Evolutionary conservation across 2,329 filamentous ascomycete genomes (phyloP), one percentile per base, ranked within the genome.

Genomic region (Cadophora sp.): DNA sequence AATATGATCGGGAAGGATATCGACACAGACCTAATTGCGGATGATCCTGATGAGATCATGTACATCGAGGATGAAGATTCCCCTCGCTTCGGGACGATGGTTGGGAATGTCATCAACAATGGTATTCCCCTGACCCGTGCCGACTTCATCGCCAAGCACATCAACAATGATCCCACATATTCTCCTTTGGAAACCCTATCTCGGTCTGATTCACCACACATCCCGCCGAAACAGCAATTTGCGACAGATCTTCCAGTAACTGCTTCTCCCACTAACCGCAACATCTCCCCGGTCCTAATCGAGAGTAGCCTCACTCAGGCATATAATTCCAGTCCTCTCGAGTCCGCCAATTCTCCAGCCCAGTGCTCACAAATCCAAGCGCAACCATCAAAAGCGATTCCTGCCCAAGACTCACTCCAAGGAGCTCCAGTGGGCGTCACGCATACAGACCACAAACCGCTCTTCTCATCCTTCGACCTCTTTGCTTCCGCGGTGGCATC

Each of bases 21-120:
- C 43, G 43, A 45, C 43, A 13, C 9, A 45, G 43, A 8, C 14
- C 14, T 45, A 8, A 45, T 45, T n/a, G 43, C 14, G 5, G 43
- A 45, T 20, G 43, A 45, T 45, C 43, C 43, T 20, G 43, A 45
- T 45, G 43, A 45, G 43, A 45, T 45, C 43, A 45, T 45, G 43
- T 45, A 45, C 16, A 45, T 45, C n/a, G 43, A 18, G 14, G 43
- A 45, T 8, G 43, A 45, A 45, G 43, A 20, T 20, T 45, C 43
- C 14, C 43, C 43, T 20, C 16, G 43, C 43, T 45, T 45, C 5
- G 43, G 43, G 16, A 45, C 5, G 13, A 45, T 18, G 16, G 43
- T 45, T 4, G 14, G 16, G 11, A 7, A 45, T 6, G 16, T 13
- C 43, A 18, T 45, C 6, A 6, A 45, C 2, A 45, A 45, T 45